phyloP scores from a whole-genome alignment of 2,329 filamentous ascomycete genomes.

The Pseudocercospora eumusae region DNA sequence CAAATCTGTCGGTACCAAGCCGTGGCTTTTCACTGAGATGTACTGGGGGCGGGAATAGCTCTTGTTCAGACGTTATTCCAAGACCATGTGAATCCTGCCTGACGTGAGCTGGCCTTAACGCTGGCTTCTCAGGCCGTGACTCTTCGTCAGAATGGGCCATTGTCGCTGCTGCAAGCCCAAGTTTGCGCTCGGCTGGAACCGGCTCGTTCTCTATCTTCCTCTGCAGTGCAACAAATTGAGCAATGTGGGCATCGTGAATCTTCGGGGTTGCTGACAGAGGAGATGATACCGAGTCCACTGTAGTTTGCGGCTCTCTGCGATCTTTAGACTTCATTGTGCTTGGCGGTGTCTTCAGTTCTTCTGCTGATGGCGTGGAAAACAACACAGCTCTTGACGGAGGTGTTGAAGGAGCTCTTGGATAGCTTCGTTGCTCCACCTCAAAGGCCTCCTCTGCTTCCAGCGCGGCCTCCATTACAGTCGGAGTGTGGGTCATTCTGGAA shows the following conservation, averaged over 20 bases:
- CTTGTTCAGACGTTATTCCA: constrained; percentile 27
- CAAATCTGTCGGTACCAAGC: constrained; percentile 35
- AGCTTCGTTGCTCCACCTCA: background rate
- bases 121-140: constrained; percentile 19
- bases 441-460: constrained; percentile 3
- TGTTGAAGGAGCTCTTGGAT: background rate
- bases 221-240: constrained; percentile 33
- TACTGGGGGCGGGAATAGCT: constrained; percentile 31
- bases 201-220: constrained; percentile 30
- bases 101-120: constrained; percentile 22
- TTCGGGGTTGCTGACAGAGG: constrained; percentile 36
- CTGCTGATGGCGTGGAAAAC: constrained; percentile 35
- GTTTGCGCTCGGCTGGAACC: constrained; percentile 22
- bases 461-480: constrained; percentile 4
- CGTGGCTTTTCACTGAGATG: constrained; percentile 29
- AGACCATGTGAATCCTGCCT: constrained; percentile 33
- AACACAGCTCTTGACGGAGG: constrained; percentile 9
- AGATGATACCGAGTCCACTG: constrained; percentile 31
- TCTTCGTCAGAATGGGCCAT: constrained; percentile 20
- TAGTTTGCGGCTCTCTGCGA: constrained; percentile 23
- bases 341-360: constrained; percentile 28
- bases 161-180: constrained; percentile 24
- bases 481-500: constrained; percentile 2
- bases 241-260: constrained; percentile 36
- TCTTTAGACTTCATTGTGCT: constrained; percentile 1